Evolutionary conservation across 805 yeast species (phyloP), one percentile per base, ranked within the genome.

Genomic region (Cyberlindnera maclurae): DNA sequence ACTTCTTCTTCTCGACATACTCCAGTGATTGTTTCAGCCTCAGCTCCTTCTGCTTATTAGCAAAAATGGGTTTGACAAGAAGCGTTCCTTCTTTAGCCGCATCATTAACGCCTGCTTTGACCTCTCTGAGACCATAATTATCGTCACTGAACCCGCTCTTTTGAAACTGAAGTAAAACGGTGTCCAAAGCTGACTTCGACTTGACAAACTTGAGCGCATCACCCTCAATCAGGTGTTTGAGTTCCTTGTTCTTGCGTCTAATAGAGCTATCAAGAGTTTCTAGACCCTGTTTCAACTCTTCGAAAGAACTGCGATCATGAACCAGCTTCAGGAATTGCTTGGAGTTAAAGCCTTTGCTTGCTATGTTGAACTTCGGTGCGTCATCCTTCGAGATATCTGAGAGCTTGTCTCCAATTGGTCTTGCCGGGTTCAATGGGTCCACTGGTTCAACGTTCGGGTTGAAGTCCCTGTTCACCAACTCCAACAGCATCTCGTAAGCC

Each of bases 201-300:
- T 71, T 72, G 26, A 83, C 84, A 45, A 80, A 82, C 47, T 71
- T 68, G 38, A 75, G 71, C 47, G 77, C 80, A 51, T 82, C 84
- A 12, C 67, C 59, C 46, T 76, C 76, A 12, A 81, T 75, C 31
- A 79, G 56, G 12, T 54, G 50, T 41, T 73, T 70, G 49, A 79
- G 56, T 15, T 71, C 71, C 8, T 67, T 63, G 29, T 77, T 71
- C 46, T 73, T 73, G 2, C 65, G 58, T 6, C 67, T 62, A 26
- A 81, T 68, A 15, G 74, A 67, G 17, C 53, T 45, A 40, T 78
- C 79, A 35, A 81, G 57, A 36, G 55, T 61, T 26, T 64, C 69
- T 39, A 79, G 61, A 1, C 81, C 71, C 6, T 55, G 49, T 22
- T 63, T 58, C 31, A 82, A 56, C 27, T 77, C 71, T 12, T 66